Base-by-base conservation (phyloP, 108 stramenopile species). In the Nannochloropsis gaditana region DNA sequence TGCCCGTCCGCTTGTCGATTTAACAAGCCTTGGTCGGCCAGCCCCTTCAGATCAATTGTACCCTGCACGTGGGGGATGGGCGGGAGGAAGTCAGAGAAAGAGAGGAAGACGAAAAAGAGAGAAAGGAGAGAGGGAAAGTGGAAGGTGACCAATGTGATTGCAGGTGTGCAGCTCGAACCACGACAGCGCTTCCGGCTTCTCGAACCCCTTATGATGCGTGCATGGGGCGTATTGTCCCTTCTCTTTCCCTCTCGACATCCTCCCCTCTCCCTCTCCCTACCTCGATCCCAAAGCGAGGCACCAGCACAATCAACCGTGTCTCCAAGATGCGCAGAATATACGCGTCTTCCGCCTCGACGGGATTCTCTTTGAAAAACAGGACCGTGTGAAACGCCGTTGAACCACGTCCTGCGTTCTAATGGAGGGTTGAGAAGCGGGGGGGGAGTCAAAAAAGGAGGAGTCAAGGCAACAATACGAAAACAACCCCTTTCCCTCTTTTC, bases 201-300 rank as follows among this genome's bases (percentile, higher is more conserved):
- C 31, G 31, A 31, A 31, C 31, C 31, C 31, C 31, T 31, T 31
- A 31, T 31, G 31, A 31, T 31, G 1, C 31, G 31, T 31, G 31
- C 31, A 31, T 31, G 31, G 31, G 31, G 31, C 31, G 31, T 1
- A 31, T 31, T 73, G 19, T 73, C 59, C 15, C 47, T 15, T 11
- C 15, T 50, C 47, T 15, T 1, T 50, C 47, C 47, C 47, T 50
- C 47, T 50, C 47, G 10, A 15, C 4, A n/a, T 73, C 59, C 59
- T 73, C n/a, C 59, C 59, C 6, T 73, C 59, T n/a, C 59, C n/a
- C 5, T 2, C 3, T 73, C 59, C 59, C 4, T 73, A 73, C 97
- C 92, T 99, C 99, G 82, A 99, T 97, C n/a, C 99, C 99, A 91
- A 95, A 99, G 45, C 95, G 89, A 8, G 97, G 97, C 31, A 99